These are phyloP conservation scores for Bacterosira constricta DNA, from an alignment of 108 stramenopile genomes.

Conservation along the genomic window DNA sequence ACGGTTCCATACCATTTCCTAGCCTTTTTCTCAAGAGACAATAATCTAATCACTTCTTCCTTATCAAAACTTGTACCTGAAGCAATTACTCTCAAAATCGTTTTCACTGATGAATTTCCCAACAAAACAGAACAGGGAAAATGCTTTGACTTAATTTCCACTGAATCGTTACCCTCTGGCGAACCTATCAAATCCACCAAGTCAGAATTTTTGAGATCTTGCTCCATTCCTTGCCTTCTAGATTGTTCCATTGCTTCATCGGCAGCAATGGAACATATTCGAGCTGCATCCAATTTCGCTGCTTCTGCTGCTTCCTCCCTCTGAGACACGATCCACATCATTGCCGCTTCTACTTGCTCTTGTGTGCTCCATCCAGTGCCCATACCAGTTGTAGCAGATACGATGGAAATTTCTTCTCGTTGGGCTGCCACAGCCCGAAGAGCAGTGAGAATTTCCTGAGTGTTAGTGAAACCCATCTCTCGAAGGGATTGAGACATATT, in stretches of 20 bases:
- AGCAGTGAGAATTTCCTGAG: constrained; percentile 46
- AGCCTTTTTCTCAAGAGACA: constrained; percentile 57
- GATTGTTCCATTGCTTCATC: constrained; percentile 26
- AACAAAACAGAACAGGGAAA: constrained; percentile 43
- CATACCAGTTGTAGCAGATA: not conserved
- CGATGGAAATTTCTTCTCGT: constrained; percentile 9
- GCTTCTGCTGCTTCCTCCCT: constrained; percentile 69
- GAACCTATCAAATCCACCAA: constrained; percentile 41
- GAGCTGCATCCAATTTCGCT: constrained; percentile 55
- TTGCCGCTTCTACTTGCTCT: constrained; percentile 55
- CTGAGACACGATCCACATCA: constrained; percentile 69
- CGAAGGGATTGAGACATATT: constrained; percentile 26
- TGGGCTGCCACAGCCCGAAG: constrained; percentile 39
- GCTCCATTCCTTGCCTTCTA: constrained; percentile 25
- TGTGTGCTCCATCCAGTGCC: constrained; percentile 21
- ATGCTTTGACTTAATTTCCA: constrained; percentile 18
- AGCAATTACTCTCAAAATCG: constrained; percentile 17
- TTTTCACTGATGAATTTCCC: constrained; percentile 5
- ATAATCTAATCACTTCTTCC: constrained; percentile 36
- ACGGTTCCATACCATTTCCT: constrained; percentile 67
- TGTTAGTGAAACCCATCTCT: constrained; percentile 52
- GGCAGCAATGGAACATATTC: constrained; percentile 53
- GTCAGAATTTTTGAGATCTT: constrained; percentile 16
- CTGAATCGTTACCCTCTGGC: constrained; percentile 1
- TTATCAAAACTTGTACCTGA: constrained; percentile 16